Evolutionary conservation across 176 grass and related monocot species (phyloP).

Genomic region (Hsuehochloa calcarea): DNA sequence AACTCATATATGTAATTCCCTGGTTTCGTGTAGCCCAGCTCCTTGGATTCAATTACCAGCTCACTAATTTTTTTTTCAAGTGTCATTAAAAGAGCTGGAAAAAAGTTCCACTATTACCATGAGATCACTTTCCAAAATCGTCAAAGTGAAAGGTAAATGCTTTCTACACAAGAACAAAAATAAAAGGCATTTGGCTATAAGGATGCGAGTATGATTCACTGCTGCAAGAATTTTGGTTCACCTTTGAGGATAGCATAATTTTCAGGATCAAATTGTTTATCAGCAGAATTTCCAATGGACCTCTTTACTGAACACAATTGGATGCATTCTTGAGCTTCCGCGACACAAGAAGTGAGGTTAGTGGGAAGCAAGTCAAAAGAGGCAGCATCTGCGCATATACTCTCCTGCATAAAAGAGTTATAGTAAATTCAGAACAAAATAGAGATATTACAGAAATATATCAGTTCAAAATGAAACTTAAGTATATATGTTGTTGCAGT

Average conservation of each 20-base stretch:
- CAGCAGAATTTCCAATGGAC: constrained; percentile 60
- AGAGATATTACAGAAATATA: not conserved
- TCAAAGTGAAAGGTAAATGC: constrained; percentile 29
- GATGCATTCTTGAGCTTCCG: constrained; percentile 91
- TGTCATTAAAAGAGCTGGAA: constrained; percentile 82
- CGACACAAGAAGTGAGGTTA: constrained; percentile 69
- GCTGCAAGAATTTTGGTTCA: constrained; percentile 10
- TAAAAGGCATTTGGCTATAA: not conserved
- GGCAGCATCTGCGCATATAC: constrained; percentile 95
- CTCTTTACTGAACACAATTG: constrained; percentile 73
- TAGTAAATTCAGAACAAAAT: constrained; percentile 16
- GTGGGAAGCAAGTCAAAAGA: constrained; percentile 86
- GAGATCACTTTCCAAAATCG: constrained; percentile 9
- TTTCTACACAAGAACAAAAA: not conserved
- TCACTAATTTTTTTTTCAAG: constrained; percentile 83
- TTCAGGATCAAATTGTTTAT: constrained; percentile 93
- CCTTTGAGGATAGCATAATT: constrained; percentile 99
- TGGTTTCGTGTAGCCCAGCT: constrained; percentile 69
- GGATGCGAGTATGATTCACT: not conserved
- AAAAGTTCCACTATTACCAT: constrained; percentile 15
- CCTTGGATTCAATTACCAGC: constrained; percentile 78
- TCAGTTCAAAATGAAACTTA: constrained; percentile 6
- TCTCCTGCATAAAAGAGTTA: constrained; percentile 63
- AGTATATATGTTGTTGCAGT: not conserved
- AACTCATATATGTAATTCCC: constrained; percentile 92